phyloP scores from a whole-genome alignment of 768 basidiomycete genomes.

The Strobilomyces echinocephalus region DNA sequence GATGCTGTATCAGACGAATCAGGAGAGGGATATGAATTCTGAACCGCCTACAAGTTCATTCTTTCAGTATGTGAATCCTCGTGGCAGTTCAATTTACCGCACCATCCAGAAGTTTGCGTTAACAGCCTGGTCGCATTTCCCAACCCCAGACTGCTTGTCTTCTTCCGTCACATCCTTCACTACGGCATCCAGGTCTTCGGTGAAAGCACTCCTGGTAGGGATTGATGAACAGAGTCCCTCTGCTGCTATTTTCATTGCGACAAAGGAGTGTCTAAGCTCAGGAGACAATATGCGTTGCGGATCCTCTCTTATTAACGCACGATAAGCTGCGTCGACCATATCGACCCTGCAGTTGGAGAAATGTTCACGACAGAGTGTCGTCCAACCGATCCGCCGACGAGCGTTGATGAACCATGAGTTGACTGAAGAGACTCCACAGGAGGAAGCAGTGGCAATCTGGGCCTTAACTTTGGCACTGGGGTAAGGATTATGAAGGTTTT shows the following conservation, averaged over 20 bases:
- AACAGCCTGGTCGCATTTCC: neutral
- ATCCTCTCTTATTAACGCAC: conserved; percentile 25
- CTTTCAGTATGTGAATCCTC: neutral
- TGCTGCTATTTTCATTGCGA: conserved; percentile 29
- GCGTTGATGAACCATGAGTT: conserved; percentile 46
- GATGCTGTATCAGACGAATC: conserved; percentile 2
- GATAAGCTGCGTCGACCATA: conserved; percentile 26
- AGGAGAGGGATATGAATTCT: conserved; percentile 17
- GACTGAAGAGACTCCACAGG: conserved; percentile 27
- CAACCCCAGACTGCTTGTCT: neutral
- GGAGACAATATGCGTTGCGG: conserved; percentile 6
- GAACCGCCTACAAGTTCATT: neutral
- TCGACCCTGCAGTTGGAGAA: conserved; percentile 26
- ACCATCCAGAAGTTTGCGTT: conserved; percentile 1
- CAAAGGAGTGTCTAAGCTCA: conserved; percentile 23
- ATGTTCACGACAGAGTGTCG: conserved; percentile 29
- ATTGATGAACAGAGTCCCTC: conserved; percentile 29
- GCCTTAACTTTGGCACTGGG: conserved; percentile 33
- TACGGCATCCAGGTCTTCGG: conserved; percentile 24
- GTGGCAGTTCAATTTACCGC: neutral
- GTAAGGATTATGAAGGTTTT: conserved; percentile 50
- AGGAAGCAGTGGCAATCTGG: conserved; percentile 16
- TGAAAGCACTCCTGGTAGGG: conserved; percentile 26
- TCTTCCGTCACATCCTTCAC: conserved; percentile 27
- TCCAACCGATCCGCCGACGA: conserved; percentile 54